Evolutionary conservation across 2,329 filamentous ascomycete species (phyloP), one percentile per base, ranked within the genome.

Genomic region (Paramyrothecium roridum): DNA sequence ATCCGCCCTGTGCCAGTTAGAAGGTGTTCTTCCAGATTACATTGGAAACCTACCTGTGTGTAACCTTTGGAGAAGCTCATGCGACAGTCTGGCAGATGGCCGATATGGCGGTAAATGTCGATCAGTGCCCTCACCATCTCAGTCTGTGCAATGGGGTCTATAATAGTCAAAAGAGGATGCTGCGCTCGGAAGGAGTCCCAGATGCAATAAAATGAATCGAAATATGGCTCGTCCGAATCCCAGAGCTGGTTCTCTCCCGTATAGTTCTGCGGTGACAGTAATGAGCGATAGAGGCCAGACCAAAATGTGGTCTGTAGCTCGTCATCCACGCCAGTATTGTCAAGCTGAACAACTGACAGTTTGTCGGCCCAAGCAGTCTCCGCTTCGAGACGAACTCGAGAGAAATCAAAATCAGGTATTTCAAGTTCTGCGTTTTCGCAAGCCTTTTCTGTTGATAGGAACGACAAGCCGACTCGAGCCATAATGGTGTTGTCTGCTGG

Each of bases 51-150:
- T 8, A 52, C 50, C 37, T 53, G 52, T 11, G 87, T 89, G 67
- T 80, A 90, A 0, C 89, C 89, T 65, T 90, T 91, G 70, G 84
- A 89, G 17, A 91, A 80, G 1, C 82, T 85, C 88, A 92, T 92
- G 37, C 88, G 80, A 65, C 89, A 92, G 69, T 93, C 89, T 0
- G 89, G 89, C 1, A 93, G 73, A 61, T 81, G 89, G 8, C 85
- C 85, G 10, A 86, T 83, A 63, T 88, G 80, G 13, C 80, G 77
- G 66, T 91, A 93, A 10, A 87, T 88, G 59, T 92, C 89, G 3
- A 93, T 76, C 48, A 93, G 71, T 56, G 85, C 85, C 23, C 87
- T 80, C 10, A 92, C 79, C 85, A 92, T 90, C 33, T 81, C 73
- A 0, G 85, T 82, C 66, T 90, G 86, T 1, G 84, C 83, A 6